These are phyloP conservation scores for Mycena epipterygia DNA, from an alignment of 768 basidiomycete species.

Conservation along the genomic window DNA sequence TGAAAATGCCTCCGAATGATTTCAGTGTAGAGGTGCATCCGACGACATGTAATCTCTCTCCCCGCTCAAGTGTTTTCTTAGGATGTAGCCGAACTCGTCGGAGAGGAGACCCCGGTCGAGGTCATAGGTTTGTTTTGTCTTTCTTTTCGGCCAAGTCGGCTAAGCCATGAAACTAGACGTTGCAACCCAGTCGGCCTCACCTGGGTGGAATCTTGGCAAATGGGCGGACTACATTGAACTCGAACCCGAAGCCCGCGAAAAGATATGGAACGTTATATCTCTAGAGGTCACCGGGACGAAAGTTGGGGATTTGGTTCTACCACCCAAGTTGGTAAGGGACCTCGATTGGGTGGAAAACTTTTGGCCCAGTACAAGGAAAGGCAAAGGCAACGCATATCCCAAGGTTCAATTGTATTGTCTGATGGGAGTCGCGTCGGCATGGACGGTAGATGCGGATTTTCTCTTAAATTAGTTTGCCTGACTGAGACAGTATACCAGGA, in stretches of 20 bases:
- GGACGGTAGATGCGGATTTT: constrained; percentile 83
- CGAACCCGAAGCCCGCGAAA: constrained; percentile 79
- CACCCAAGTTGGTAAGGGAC: constrained; percentile 88
- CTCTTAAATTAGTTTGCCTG: constrained; percentile 2
- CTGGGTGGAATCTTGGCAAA: constrained; percentile 90
- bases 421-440: constrained; percentile 94
- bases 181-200: constrained; percentile 85
- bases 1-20: constrained; percentile 84
- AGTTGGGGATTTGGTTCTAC: constrained; percentile 82
- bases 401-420: constrained; percentile 97
- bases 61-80: too few relatives aligned
- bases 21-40: constrained; percentile 86
- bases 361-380: constrained; percentile 88
- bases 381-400: constrained; percentile 82
- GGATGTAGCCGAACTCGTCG: constrained; percentile 86
- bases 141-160: background rate
- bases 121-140: constrained; percentile 80
- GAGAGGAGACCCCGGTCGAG: constrained; percentile 84
- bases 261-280: constrained; percentile 95
- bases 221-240: constrained; percentile 92
- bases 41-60: too few relatives aligned
- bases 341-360: constrained; percentile 98
- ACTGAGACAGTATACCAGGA: constrained; percentile 66
- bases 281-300: constrained; percentile 92
- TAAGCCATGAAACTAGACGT: constrained; percentile 70